A percentile compares a stretch with the other conserved stretches of the same genome.
These are phyloP conservation scores for Microdochium bolleyi DNA, from an alignment of 2,329 filamentous ascomycete genomes.

Conservation along the genomic window DNA sequence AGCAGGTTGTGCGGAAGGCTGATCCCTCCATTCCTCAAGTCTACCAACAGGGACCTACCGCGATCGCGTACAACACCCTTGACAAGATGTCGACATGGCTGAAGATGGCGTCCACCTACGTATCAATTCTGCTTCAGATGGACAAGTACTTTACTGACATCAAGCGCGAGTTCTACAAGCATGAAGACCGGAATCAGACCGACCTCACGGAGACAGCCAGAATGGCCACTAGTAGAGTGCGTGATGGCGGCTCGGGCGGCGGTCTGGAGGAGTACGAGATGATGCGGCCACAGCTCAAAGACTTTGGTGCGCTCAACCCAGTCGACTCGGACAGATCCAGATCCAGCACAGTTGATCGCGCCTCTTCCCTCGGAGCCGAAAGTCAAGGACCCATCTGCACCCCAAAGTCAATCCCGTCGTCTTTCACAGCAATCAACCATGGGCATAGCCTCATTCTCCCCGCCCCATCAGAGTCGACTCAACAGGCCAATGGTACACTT, in stretches of 20 bases:
- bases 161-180: conserved; percentile 36
- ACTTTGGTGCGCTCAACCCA: conserved; percentile 24
- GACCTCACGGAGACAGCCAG: background rate
- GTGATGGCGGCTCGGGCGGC: conserved; percentile 34
- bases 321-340: background rate
- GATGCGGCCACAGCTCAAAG: conserved; percentile 28
- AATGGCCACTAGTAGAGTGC: conserved; percentile 14
- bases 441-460: background rate
- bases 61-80: conserved; percentile 40
- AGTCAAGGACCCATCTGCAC: background rate
- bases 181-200: conserved; percentile 22
- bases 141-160: conserved; percentile 43
- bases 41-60: conserved; percentile 32
- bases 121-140: conserved; percentile 43
- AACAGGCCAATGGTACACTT: background rate
- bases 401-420: background rate
- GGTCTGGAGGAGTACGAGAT: conserved; percentile 47
- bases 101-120: conserved; percentile 49
- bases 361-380: background rate
- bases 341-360: background rate
- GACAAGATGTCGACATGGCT: conserved; percentile 41
- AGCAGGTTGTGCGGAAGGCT: background rate
- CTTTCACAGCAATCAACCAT: background rate
- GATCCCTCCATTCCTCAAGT: conserved; percentile 21
- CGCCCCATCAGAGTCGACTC: background rate